Conservation (phyloP, 2,329 filamentous ascomycete genomes). For the Leptographium radiaticola region DNA sequence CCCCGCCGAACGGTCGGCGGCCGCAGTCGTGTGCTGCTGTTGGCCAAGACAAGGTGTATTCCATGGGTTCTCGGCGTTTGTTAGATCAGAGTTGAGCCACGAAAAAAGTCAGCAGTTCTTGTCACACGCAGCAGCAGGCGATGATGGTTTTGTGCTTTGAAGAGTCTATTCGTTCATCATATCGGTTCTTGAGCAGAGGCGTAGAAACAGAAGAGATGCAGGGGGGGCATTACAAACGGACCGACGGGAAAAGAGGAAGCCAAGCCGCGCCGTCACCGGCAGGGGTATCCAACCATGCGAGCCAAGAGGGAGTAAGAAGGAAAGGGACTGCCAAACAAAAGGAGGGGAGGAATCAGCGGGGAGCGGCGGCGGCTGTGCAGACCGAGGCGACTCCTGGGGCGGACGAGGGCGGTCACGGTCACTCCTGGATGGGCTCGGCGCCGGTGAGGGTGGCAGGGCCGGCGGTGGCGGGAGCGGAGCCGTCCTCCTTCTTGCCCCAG, state of each 20-base stretch:
- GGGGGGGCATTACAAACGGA: neutral
- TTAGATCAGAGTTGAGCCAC: too few relatives aligned
- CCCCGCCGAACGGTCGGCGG: neutral
- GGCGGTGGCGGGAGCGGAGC: neutral
- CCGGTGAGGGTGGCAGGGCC: neutral
- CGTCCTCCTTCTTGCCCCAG: conserved; percentile 32
- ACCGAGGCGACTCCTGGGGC: neutral
- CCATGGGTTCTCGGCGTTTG: too few relatives aligned
- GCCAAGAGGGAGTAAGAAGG: neutral
- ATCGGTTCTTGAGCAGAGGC: neutral
- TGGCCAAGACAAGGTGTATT: too few relatives aligned
- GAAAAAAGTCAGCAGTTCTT: too few relatives aligned
- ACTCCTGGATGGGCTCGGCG: conserved; percentile 9
- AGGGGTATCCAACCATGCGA: conserved; percentile 3
- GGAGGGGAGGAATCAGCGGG: neutral
- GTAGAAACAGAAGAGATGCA: neutral
- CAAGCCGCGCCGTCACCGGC: neutral
- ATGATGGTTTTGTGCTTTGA: neutral
- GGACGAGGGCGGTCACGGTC: neutral
- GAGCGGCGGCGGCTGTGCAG: neutral
- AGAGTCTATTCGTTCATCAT: conserved; percentile 4
- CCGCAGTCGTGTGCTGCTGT: neutral
- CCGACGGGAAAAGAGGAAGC: neutral
- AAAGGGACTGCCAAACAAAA: neutral
- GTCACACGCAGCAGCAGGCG: neutral